Evolutionary conservation across 768 basidiomycete genomes (phyloP).

Genomic region (Auricularia auricula-judae): DNA sequence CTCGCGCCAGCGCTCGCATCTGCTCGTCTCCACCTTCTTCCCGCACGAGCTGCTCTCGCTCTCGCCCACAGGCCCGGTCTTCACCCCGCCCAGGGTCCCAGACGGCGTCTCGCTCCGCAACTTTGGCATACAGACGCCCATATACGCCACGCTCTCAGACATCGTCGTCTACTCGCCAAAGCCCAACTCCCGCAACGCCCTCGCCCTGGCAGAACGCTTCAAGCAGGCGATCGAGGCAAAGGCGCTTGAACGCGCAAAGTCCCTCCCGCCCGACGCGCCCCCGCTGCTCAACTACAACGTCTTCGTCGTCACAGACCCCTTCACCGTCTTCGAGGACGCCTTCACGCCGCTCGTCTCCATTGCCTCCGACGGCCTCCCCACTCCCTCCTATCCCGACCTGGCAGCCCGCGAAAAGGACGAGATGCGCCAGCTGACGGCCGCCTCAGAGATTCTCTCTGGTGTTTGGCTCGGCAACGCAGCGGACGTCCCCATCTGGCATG

Average conservation of each 20-base stretch:
- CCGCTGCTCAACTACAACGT: conserved; percentile 55
- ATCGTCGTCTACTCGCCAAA: conserved; percentile 77
- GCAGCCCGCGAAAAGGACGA: conserved; percentile 78
- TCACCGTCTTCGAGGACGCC: conserved; percentile 20
- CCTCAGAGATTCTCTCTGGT: conserved; percentile 58
- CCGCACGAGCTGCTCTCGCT: conserved; percentile 25
- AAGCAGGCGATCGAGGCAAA: conserved; percentile 51
- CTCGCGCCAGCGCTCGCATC: conserved; percentile 10
- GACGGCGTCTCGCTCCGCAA: conserved; percentile 78
- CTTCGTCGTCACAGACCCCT: conserved; percentile 47
- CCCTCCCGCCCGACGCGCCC: conserved; percentile 9
- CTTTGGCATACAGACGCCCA: conserved; percentile 85
- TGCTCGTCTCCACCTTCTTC: conserved; percentile 20
- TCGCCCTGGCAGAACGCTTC: conserved; percentile 55
- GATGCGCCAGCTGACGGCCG: conserved; percentile 78
- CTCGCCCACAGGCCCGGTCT: conserved; percentile 39
- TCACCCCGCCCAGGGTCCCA: conserved; percentile 60
- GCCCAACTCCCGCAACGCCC: conserved; percentile 42
- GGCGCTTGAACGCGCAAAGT: conserved; percentile 33
- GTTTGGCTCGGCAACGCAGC: conserved; percentile 74
- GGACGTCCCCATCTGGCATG: conserved; percentile 52
- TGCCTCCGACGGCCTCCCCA: conserved; percentile 16
- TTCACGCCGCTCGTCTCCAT: conserved; percentile 22
- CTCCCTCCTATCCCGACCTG: conserved; percentile 39
- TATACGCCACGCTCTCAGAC: conserved; percentile 82